A percentile compares a stretch with the other conserved stretches of the same genome.
phyloP scores from a whole-genome alignment of 345 rosid species.

The Rhodamnia rubescens region DNA sequence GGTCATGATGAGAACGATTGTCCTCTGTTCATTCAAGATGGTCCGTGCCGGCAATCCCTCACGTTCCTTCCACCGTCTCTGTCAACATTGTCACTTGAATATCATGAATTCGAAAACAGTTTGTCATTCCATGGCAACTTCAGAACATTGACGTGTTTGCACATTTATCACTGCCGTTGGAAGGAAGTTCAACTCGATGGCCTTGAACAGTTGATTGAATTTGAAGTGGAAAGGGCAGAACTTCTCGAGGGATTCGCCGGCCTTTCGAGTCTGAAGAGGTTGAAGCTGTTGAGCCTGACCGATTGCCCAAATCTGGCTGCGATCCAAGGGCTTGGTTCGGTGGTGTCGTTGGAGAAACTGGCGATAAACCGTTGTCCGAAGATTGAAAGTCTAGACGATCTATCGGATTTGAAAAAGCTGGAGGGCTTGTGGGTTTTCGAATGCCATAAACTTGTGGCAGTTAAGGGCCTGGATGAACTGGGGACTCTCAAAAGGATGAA shows the following conservation, averaged over 20 bases:
- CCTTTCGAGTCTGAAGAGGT: not conserved
- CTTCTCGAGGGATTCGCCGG: not conserved
- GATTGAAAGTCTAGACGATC: not conserved
- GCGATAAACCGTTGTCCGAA: fast-evolving
- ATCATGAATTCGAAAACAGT: not conserved
- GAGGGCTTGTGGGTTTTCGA: fast-evolving
- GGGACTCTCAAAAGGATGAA: not conserved
- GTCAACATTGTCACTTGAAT: not conserved
- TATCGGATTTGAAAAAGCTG: not conserved
- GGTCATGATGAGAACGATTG: too few species aligned
- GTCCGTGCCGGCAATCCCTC: too few species aligned
- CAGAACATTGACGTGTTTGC: not conserved
- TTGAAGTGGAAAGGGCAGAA: not conserved
- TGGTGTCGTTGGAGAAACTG: not conserved
- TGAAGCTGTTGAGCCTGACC: not conserved
- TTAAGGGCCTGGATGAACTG: not conserved
- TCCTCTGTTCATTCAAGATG: too few species aligned
- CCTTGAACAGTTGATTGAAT: not conserved
- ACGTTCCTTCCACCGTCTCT: not conserved
- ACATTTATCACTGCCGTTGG: fast-evolving
- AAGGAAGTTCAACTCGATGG: not conserved
- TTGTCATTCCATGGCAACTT: not conserved
- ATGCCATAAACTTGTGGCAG: not conserved
- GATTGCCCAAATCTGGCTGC: not conserved
- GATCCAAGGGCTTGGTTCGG: not conserved